phyloP scores from a whole-genome alignment of 495 filamentous ascomycete genomes.

The Lepraria neglecta region DNA sequence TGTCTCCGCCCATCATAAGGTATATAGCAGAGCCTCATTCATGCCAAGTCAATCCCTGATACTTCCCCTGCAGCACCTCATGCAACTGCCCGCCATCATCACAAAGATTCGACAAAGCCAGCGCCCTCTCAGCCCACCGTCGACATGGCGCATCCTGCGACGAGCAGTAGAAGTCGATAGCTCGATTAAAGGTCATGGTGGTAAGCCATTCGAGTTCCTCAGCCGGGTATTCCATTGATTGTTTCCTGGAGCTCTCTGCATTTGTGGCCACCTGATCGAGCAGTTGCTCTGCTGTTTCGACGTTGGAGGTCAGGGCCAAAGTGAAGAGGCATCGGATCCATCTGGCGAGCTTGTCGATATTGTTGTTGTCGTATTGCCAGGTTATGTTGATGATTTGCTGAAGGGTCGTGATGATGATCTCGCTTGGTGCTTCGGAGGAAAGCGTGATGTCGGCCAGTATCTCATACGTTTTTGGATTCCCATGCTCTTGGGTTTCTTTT shows the following conservation, averaged over 20 bases:
- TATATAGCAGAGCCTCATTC: not conserved
- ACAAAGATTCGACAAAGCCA: constrained; percentile 54
- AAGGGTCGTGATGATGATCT: constrained; percentile 44
- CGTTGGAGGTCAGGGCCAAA: constrained; percentile 45
- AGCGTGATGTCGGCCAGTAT: constrained; percentile 53
- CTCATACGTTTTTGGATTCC: constrained; percentile 26
- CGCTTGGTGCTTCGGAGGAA: constrained; percentile 45
- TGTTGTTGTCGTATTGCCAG: constrained; percentile 48
- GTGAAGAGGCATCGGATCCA: constrained; percentile 71
- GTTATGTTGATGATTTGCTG: constrained; percentile 56
- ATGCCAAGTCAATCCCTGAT: constrained; percentile 46
- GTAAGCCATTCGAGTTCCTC: constrained; percentile 76
- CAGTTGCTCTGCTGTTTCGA: constrained; percentile 44
- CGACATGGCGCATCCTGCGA: constrained; percentile 51
- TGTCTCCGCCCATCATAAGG: too few species aligned
- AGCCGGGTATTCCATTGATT: constrained; percentile 49
- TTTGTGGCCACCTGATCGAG: constrained; percentile 50
- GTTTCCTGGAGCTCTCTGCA: constrained; percentile 36
- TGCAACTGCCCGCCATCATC: constrained; percentile 48
- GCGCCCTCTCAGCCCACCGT: constrained; percentile 60
- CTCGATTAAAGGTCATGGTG: constrained; percentile 65
- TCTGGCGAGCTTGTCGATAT: constrained; percentile 53
- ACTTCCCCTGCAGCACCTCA: constrained; percentile 47
- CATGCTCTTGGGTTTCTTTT: constrained; percentile 24
- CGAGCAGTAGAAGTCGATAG: constrained; percentile 61